A percentile compares a stretch with the other conserved stretches of the same genome.
Conservation (phyloP, 2,329 filamentous ascomycete species). For the Geosmithia flava region DNA sequence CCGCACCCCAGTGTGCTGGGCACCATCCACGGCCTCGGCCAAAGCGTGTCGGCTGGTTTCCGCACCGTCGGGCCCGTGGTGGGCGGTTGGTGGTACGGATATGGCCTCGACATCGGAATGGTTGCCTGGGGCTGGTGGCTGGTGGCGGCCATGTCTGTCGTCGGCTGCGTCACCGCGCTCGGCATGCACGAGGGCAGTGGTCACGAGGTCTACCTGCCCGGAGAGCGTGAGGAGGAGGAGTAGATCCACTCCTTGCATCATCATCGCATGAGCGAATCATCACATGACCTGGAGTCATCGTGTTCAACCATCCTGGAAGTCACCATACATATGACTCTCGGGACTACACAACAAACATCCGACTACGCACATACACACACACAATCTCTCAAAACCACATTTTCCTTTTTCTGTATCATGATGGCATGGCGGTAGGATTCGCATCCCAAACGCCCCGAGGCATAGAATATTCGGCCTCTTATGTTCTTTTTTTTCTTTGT, state of each 20-base stretch:
- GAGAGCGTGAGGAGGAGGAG: conserved; percentile 29
- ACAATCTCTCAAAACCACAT: no score
- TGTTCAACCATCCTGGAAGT: no score
- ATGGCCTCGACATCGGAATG: conserved; percentile 29
- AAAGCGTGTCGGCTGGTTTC: conserved; percentile 35
- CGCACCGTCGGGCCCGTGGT: conserved; percentile 37
- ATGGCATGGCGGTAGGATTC: no score
- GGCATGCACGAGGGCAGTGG: conserved; percentile 53
- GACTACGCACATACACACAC: no score
- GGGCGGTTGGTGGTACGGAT: conserved; percentile 34
- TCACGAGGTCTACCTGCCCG: conserved; percentile 39
- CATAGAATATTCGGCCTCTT: no score
- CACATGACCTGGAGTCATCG: no score
- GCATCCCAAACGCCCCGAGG: no score
- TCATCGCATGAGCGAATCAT: no score
- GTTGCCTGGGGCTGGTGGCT: conserved; percentile 36
- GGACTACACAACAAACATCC: no score
- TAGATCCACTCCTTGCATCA: neutral
- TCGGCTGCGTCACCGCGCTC: conserved; percentile 46
- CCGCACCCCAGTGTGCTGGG: conserved; percentile 46
- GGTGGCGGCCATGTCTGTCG: conserved; percentile 33
- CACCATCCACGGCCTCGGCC: conserved; percentile 41
- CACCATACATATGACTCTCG: no score
- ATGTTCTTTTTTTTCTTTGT: no score
- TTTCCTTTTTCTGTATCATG: no score